Conservation (phyloP, 495 filamentous ascomycete species). For the Podospora anserina region DNA sequence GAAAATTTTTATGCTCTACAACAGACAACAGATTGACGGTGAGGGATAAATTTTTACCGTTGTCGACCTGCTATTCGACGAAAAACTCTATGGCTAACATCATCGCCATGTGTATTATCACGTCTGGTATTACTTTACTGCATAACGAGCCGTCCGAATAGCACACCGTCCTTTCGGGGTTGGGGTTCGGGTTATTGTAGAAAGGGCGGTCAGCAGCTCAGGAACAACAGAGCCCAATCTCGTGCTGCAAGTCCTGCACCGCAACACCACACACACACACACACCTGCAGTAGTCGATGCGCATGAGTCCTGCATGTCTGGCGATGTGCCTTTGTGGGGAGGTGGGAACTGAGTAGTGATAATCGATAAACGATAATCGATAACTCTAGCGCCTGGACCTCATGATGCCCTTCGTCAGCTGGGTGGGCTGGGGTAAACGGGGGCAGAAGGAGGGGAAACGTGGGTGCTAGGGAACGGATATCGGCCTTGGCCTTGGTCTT, state of each 20-base stretch:
- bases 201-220: constrained; percentile 31
- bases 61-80: not conserved
- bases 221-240: constrained; percentile 5
- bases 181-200: constrained; percentile 4
- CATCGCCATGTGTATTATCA: constrained; percentile 1
- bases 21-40: constrained; percentile 4
- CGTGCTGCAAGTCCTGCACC: constrained; percentile 3
- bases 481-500: not conserved
- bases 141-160: not conserved
- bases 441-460: not conserved
- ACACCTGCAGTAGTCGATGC: constrained; percentile 23
- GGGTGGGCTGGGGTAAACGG: not conserved
- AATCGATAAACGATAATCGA: not conserved
- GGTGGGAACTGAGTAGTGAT: not conserved
- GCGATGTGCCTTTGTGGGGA: constrained; percentile 7
- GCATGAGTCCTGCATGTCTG: constrained; percentile 18
- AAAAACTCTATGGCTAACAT: not conserved
- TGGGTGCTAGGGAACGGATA: not conserved
- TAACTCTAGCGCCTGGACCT: not conserved
- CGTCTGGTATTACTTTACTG: not conserved
- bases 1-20: constrained; percentile 9
- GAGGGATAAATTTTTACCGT: constrained; percentile 6
- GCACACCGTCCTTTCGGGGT: not conserved
- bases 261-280: constrained; percentile 17
- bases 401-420: not conserved